These are phyloP conservation scores for Mucor ambiguus DNA, from an alignment of 371 early-diverging fungal genomes.

Conservation along the genomic window DNA sequence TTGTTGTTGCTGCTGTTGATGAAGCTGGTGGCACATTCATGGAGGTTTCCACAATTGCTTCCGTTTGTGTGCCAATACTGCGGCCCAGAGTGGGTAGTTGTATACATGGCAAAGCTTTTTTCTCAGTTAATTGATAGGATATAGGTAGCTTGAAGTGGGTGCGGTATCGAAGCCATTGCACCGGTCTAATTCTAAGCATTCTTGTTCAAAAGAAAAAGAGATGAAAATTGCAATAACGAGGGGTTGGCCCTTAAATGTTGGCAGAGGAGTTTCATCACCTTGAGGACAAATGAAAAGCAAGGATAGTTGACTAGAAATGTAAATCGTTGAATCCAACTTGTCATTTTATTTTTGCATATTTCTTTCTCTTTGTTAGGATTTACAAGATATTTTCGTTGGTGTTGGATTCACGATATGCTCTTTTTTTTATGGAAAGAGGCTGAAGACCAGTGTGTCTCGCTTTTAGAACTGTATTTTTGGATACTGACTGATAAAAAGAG, in stretches of 20 bases:
- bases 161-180: slow-evolving; percentile 14
- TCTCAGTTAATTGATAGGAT: background rate
- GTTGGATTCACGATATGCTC: no score
- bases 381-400: no score
- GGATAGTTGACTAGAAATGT: no score
- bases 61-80: slow-evolving; percentile 20
- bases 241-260: background rate
- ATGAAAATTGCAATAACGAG: background rate
- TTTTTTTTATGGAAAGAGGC: no score
- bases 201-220: background rate
- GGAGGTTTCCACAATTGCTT: background rate
- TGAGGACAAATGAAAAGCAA: background rate
- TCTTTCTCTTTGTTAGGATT: no score
- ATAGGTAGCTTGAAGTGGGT: slow-evolving; percentile 8
- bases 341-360: no score
- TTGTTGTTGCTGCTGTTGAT: background rate
- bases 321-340: no score
- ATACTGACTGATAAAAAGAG: no score
- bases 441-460: no score
- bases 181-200: slow-evolving; percentile 11
- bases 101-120: background rate
- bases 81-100: background rate
- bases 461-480: no score
- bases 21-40: background rate
- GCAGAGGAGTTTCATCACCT: background rate